Evolutionary conservation across 306 rosid species (phyloP), one percentile per base, ranked within the genome.

Genomic region (Spatholobus suberectus): DNA sequence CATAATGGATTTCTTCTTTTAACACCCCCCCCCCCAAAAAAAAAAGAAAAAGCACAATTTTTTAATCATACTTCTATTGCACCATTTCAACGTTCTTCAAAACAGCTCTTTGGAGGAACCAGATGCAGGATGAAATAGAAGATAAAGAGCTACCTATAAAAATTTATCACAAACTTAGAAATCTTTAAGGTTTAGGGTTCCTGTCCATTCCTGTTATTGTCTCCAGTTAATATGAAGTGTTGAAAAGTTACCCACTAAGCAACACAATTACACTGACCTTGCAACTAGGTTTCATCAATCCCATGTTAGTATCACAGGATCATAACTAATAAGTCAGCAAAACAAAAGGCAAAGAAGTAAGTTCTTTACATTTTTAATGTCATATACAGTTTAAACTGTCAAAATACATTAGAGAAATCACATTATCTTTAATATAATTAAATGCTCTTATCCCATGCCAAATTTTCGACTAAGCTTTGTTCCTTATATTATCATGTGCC

Each of bases 381-480:
- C 15, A 21, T 54, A 57, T 57, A 57, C 32, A 57, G 11, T 13
- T 44, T 44, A 44, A 8, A 57, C 23, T 57, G 32, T 57, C 15
- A 23, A 57, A 57, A 57, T 21, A 21, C 63, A 74, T 43, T 3
- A 18, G 70, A 47, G 21, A 41, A 69, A 41, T 27, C 57, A 35
- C 24, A 69, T 26, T 47, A 63, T 18, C 34, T 67, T 20, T 41
- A 63, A 35, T 29, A 68, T 29, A 41, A 80, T 26, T 57, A 75
- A 75, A 80, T 75, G 63, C 20, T 82, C 17, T n/a, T 9, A 6
- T 57, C 20, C 52, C 10, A 67, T 44, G 47, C 61, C 29, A 47
- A 70, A 20, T 35, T 18, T 70, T 20, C 17, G 2, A 14, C 79
- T 3, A 75, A 18, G 52, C 1, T 47, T 34, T 75, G 51, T 77